A percentile compares a stretch with the other conserved stretches of the same genome.
Evolutionary conservation across 768 basidiomycete species (phyloP).

Genomic region (Kwoniella mangroviensis): DNA sequence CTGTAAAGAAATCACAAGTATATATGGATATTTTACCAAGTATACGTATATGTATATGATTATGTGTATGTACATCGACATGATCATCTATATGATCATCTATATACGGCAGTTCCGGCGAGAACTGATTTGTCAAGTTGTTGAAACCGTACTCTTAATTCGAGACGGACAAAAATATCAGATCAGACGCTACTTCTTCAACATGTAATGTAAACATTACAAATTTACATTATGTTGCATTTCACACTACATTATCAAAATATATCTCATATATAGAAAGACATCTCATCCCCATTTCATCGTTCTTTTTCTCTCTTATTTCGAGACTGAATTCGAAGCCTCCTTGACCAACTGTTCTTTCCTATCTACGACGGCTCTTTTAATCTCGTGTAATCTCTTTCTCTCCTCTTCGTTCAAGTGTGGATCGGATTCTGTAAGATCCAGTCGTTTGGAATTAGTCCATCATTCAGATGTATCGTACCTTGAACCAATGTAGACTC

Average conservation of each 20-base stretch:
- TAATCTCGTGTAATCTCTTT: slow-evolving; percentile 20
- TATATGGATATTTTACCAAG: not conserved
- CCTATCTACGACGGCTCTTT: slow-evolving; percentile 1
- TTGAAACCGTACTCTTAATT: no score
- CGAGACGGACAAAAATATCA: no score
- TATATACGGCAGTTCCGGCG: not conserved
- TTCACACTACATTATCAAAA: no score
- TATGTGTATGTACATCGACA: not conserved
- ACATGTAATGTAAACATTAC: no score
- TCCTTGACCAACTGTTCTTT: slow-evolving; percentile 7
- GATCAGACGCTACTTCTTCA: no score
- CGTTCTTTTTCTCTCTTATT: not conserved
- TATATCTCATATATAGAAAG: no score
- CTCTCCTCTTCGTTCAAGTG: slow-evolving; percentile 22
- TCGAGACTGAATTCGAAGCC: not conserved
- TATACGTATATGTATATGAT: not conserved
- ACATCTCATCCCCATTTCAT: not conserved
- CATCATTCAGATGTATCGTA: not conserved
- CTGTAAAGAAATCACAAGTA: no score
- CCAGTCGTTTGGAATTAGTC: not conserved
- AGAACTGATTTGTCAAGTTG: no score
- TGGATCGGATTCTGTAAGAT: slow-evolving; percentile 18
- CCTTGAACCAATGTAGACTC: slow-evolving; percentile 14
- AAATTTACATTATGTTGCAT: no score
- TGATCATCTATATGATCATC: not conserved